Conservation (phyloP, 345 rosid species). For the Pugionium dolabratum region DNA sequence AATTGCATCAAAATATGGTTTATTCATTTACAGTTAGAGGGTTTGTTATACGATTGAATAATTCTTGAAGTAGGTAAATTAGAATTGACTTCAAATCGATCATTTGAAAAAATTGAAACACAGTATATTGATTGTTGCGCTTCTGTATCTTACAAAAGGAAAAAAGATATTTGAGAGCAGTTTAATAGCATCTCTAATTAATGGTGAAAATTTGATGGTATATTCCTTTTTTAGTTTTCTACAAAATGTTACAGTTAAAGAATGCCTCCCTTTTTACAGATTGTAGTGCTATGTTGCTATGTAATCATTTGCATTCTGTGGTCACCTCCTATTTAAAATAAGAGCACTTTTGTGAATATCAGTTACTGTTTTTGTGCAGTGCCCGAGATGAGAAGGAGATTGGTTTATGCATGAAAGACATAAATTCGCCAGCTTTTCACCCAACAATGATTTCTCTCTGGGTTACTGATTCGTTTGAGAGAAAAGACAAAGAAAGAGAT, state of each 20-base stretch:
- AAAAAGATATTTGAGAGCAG: too few species aligned
- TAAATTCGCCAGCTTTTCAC: slow-evolving; percentile 74
- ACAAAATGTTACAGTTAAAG: slow-evolving; percentile 7
- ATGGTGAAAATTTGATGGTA: slow-evolving; percentile 6
- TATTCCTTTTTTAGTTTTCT: not conserved
- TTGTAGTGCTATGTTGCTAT: slow-evolving; percentile 2
- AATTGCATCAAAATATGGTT: slow-evolving; percentile 12
- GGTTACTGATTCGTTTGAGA: slow-evolving; percentile 94
- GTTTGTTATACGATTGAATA: slow-evolving; percentile 8
- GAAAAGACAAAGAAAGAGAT: slow-evolving; percentile 86
- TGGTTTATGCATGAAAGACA: slow-evolving; percentile 76
- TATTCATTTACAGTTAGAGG: not conserved
- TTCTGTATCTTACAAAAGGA: too few species aligned
- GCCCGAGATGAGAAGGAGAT: slow-evolving; percentile 90
- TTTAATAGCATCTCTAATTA: not conserved
- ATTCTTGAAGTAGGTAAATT: slow-evolving; percentile 14
- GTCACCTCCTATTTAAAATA: not conserved
- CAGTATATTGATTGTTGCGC: too few species aligned
- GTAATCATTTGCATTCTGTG: not conserved
- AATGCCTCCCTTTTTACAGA: not conserved
- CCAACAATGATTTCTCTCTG: slow-evolving; percentile 87
- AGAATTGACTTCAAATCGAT: not conserved
- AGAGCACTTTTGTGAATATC: slow-evolving; percentile 17
- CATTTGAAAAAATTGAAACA: too few species aligned
- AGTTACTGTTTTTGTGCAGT: slow-evolving; percentile 47